These are phyloP conservation scores for Lipomyces starkeyi DNA, from an alignment of 805 yeast genomes.

Conservation along the genomic window DNA sequence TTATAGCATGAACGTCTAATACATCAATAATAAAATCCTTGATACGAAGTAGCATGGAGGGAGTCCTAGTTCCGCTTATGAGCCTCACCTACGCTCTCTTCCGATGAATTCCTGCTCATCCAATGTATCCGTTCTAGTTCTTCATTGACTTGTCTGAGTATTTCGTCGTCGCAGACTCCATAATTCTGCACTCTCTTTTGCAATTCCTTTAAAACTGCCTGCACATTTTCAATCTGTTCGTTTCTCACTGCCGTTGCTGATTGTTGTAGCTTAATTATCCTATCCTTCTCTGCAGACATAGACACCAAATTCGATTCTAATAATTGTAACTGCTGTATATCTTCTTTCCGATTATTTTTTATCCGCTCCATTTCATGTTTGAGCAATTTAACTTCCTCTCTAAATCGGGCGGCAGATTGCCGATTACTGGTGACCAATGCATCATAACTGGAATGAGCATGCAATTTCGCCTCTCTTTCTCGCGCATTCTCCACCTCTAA, in stretches of 20 bases:
- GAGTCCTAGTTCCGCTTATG: background rate
- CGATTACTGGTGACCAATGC: slow-evolving; percentile 20
- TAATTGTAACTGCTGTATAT: slow-evolving; percentile 8
- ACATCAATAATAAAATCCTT: background rate
- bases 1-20: background rate
- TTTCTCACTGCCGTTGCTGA: background rate
- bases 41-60: background rate
- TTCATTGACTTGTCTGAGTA: slow-evolving; percentile 12
- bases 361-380: slow-evolving; percentile 21
- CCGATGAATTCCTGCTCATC: slow-evolving; percentile 24
- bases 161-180: slow-evolving; percentile 13
- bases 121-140: slow-evolving; percentile 24
- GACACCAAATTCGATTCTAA: slow-evolving; percentile 9
- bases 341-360: slow-evolving; percentile 15
- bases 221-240: slow-evolving; percentile 17
- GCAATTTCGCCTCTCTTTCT: slow-evolving; percentile 27
- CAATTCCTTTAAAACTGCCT: slow-evolving; percentile 7
- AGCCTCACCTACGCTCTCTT: background rate
- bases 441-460: slow-evolving; percentile 27
- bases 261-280: slow-evolving; percentile 14
- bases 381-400: slow-evolving; percentile 20
- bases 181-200: slow-evolving; percentile 15
- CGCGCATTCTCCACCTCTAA: slow-evolving; percentile 23
- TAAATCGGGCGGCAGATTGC: slow-evolving; percentile 17
- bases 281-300: slow-evolving; percentile 17